Evolutionary conservation across 805 yeast species (phyloP).

Genomic region (Wickerhamia fluorescens): DNA sequence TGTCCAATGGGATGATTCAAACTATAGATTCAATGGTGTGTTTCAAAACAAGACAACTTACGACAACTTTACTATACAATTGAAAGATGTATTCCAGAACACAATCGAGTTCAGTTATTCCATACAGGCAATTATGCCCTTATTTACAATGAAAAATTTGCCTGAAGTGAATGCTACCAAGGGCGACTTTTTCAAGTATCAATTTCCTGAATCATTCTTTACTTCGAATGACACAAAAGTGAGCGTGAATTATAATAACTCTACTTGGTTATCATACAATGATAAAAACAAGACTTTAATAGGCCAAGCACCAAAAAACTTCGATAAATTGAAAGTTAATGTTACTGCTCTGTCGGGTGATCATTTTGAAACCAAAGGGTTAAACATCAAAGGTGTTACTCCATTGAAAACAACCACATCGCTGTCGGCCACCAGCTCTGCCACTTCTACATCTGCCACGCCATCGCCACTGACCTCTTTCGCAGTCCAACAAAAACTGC

Average conservation of each 20-base stretch:
- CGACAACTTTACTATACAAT: slow-evolving; percentile 46
- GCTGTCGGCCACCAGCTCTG: slow-evolving; percentile 6
- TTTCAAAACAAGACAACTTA: slow-evolving; percentile 42
- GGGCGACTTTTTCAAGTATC: slow-evolving; percentile 52
- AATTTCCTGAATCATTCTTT: slow-evolving; percentile 48
- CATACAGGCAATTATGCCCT: slow-evolving; percentile 45
- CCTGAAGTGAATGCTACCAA: slow-evolving; percentile 63
- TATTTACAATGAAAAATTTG: slow-evolving; percentile 49
- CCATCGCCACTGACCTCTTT: slow-evolving; percentile 16
- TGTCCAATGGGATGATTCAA: slow-evolving; percentile 36
- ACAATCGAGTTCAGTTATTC: slow-evolving; percentile 51
- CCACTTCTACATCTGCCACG: slow-evolving; percentile 20
- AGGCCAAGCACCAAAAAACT: slow-evolving; percentile 50
- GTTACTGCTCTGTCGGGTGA: slow-evolving; percentile 24
- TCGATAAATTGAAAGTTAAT: slow-evolving; percentile 16
- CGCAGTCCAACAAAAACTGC: slow-evolving; percentile 6
- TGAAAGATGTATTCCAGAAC: slow-evolving; percentile 57
- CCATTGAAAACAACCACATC: slow-evolving; percentile 1
- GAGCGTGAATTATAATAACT: slow-evolving; percentile 28
- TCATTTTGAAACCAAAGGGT: slow-evolving; percentile 28
- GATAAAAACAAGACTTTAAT: slow-evolving; percentile 52
- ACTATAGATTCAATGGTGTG: slow-evolving; percentile 44
- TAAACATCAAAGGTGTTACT: slow-evolving; percentile 47
- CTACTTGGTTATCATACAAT: slow-evolving; percentile 63
- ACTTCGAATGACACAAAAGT: slow-evolving; percentile 48